These are phyloP conservation scores for Cystobasidium onofrii DNA, from an alignment of 768 basidiomycete species.

Conservation along the genomic window DNA sequence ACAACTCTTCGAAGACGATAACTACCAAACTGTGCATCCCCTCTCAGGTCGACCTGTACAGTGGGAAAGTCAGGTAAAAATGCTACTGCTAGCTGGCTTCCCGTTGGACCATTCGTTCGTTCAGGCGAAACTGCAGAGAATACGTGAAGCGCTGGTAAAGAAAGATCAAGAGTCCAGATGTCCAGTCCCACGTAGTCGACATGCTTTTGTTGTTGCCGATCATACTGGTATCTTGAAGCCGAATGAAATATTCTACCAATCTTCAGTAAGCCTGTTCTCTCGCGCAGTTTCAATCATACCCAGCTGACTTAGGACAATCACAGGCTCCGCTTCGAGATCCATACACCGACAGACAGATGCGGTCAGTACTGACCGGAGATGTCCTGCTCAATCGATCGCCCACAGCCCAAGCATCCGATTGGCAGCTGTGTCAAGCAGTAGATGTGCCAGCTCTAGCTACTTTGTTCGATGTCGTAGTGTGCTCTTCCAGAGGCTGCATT, in stretches of 20 bases:
- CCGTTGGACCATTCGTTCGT: background rate
- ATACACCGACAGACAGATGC: background rate
- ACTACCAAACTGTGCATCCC: background rate
- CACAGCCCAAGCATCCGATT: background rate
- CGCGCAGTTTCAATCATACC: background rate
- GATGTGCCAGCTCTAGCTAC: background rate
- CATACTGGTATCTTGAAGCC: background rate
- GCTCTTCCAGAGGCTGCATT: background rate
- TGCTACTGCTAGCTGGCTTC: background rate
- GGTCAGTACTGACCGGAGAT: background rate
- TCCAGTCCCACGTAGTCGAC: background rate
- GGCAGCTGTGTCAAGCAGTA: constrained; percentile 4
- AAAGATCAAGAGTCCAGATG: background rate
- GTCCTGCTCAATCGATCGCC: constrained; percentile 1
- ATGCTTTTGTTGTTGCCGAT: constrained; percentile 1
- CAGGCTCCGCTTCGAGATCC: background rate
- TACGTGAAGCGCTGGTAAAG: background rate
- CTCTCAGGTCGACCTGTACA: background rate
- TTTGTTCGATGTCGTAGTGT: constrained; percentile 11
- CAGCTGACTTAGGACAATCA: background rate
- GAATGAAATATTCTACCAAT: constrained; percentile 12
- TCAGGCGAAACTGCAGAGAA: background rate
- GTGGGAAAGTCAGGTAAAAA: background rate
- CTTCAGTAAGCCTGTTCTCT: constrained; percentile 1
- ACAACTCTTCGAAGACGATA: too few species aligned